Conservation (phyloP, 139 green algal species). For the Coelastrella sp. region DNA sequence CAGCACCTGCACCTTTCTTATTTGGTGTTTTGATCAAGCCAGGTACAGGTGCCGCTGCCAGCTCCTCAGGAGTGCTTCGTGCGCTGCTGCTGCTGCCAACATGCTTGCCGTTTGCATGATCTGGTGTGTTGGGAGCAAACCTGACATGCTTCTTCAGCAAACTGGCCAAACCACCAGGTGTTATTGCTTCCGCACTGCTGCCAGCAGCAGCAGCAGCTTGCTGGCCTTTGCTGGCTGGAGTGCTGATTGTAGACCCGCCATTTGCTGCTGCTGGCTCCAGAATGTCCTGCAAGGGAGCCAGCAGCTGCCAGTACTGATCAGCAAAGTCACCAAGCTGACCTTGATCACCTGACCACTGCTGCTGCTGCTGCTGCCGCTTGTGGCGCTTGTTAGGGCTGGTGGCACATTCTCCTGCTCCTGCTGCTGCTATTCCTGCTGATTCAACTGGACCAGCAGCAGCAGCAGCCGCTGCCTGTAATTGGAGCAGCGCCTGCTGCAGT, state of each 20-base stretch:
- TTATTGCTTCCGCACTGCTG: background rate
- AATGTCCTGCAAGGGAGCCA: constrained; percentile 1
- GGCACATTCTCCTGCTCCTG: background rate
- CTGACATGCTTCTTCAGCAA: background rate
- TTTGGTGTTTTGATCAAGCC: constrained; percentile 34
- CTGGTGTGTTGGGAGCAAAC: constrained; percentile 27
- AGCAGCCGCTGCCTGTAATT: background rate
- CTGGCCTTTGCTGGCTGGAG: background rate
- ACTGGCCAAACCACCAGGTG: constrained; percentile 24
- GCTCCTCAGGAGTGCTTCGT: constrained; percentile 24
- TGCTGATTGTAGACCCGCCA: background rate
- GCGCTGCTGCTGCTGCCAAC: constrained; percentile 11
- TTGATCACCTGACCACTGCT: background rate
- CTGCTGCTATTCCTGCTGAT: background rate
- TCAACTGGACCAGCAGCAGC: background rate
- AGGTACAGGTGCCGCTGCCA: background rate
- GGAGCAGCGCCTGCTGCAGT: background rate
- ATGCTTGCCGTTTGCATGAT: constrained; percentile 24
- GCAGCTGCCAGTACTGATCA: background rate
- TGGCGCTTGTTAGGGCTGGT: constrained; percentile 1
- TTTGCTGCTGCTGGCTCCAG: constrained; percentile 5
- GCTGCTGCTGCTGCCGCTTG: background rate
- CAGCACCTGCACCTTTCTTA: background rate
- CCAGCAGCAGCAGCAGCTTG: constrained; percentile 3
- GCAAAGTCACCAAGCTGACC: background rate